phyloP scores from a whole-genome alignment of 495 filamentous ascomycete genomes.

The Collariella sp. region DNA sequence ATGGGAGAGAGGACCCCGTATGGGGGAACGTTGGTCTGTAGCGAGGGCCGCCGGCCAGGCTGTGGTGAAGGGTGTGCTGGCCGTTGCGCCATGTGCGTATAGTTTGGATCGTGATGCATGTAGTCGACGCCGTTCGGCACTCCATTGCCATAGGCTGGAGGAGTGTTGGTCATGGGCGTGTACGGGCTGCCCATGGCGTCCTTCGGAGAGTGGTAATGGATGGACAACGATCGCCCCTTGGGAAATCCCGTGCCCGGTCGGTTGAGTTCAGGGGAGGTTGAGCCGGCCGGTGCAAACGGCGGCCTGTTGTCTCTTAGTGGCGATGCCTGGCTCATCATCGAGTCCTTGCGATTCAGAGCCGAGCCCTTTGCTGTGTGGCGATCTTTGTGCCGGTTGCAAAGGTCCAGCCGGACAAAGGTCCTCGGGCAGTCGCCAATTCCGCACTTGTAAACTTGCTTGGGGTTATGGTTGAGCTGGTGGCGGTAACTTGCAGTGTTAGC shows the following conservation, averaged over 20 bases:
- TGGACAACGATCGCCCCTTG: slow-evolving; percentile 38
- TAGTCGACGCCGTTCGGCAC: slow-evolving; percentile 37
- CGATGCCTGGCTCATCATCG: slow-evolving; percentile 52
- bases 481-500: slow-evolving; percentile 48
- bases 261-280: slow-evolving; percentile 46
- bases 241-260: slow-evolving; percentile 35
- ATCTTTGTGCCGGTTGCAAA: slow-evolving; percentile 88
- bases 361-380: slow-evolving; percentile 94
- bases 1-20: slow-evolving; percentile 45
- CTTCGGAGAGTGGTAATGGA: slow-evolving; percentile 47
- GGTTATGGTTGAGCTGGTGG: slow-evolving; percentile 92
- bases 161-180: slow-evolving; percentile 41
- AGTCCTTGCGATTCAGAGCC: slow-evolving; percentile 85
- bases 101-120: slow-evolving; percentile 36
- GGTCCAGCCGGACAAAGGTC: slow-evolving; percentile 87
- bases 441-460: slow-evolving; percentile 93
- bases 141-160: slow-evolving; percentile 35
- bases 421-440: slow-evolving; percentile 87
- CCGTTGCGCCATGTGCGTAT: slow-evolving; percentile 31
- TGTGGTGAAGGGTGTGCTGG: slow-evolving; percentile 36
- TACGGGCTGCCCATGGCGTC: slow-evolving; percentile 41
- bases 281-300: slow-evolving; percentile 34
- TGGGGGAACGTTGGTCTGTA: slow-evolving; percentile 38
- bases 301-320: slow-evolving; percentile 39
- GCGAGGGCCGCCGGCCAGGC: slow-evolving; percentile 34